These are phyloP conservation scores for Termitomyces sp. DNA, from an alignment of 768 basidiomycete genomes.

Conservation along the genomic window DNA sequence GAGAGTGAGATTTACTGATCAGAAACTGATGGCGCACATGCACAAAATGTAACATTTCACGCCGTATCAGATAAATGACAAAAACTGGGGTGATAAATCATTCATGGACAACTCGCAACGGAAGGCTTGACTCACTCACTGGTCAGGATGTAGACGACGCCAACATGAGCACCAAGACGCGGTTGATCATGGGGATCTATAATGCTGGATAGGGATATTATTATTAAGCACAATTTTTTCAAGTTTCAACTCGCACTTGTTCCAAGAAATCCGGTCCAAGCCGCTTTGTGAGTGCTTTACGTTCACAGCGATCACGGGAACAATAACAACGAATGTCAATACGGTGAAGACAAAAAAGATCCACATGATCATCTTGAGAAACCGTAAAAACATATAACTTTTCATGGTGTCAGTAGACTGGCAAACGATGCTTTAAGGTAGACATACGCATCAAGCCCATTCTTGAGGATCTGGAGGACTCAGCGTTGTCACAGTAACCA, in stretches of 20 bases:
- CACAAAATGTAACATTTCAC: slow-evolving; percentile 53
- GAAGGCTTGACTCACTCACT: slow-evolving; percentile 28
- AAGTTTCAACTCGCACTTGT: slow-evolving; percentile 31
- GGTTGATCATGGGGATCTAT: slow-evolving; percentile 27
- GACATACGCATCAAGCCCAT: background rate
- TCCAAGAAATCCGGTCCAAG: slow-evolving; percentile 45
- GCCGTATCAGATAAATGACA: slow-evolving; percentile 53
- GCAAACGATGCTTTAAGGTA: background rate
- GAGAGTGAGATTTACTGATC: slow-evolving; percentile 51
- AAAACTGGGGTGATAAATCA: slow-evolving; percentile 35
- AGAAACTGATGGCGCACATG: slow-evolving; percentile 54
- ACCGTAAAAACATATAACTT: slow-evolving; percentile 54
- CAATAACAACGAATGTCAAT: slow-evolving; percentile 55
- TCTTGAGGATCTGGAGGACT: background rate
- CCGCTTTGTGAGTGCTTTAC: slow-evolving; percentile 25
- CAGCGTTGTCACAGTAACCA: background rate
- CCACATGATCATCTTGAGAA: slow-evolving; percentile 55
- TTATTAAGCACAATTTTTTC: background rate
- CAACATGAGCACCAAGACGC: slow-evolving; percentile 52
- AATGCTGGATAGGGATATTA: slow-evolving; percentile 21
- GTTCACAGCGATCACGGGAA: slow-evolving; percentile 51
- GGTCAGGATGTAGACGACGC: slow-evolving; percentile 44
- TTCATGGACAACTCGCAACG: background rate
- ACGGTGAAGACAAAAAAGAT: slow-evolving; percentile 51
- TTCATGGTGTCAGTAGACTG: background rate